Base-by-base conservation (phyloP, 768 basidiomycete species). In the Tylopilus plumbeoviolaceoides region DNA sequence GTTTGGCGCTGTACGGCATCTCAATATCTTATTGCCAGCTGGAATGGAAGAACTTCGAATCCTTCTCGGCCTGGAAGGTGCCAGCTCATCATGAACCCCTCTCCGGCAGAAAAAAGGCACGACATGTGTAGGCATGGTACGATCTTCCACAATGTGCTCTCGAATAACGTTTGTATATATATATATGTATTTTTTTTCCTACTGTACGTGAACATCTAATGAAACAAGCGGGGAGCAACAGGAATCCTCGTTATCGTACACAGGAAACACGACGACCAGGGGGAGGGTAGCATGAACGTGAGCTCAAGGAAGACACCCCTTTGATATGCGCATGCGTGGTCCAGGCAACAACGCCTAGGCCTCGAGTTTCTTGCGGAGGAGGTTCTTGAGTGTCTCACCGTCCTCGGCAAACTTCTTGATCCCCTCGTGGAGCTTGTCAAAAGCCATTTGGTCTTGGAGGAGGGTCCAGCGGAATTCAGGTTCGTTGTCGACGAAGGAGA, bases 341-440 rank as follows among this genome's bases (percentile, higher is more conserved):
- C 30, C 10, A 30, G 30, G 30, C 30, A 30, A 30, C 7, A 18
- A 30, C 33, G 33, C 33, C 38, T 51, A 69, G 27, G 61, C 67
- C 14, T 45, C 2, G 42, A 91, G 66, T 71, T 87, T 89, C 73
- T 83, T 59, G 72, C 78, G 84, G 70, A 99, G 78, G 59, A 91
- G 69, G 12, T 73, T 71, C 81, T 95, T 97, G 75, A 99, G 85
- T 4, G 89, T 83, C 67, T 84, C 81, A 53, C 92, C 93, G 65
- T 98, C 97, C 76, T 90, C 93, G 47, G 93, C 95, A 68, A 99
- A 99, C 74, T 95, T 97, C 78, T 85, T 86, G 78, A 99, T 97
- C 64, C 97, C 97, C 76, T 98, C 92, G 72, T 97, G 92, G 50
- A 98, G 79, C 78, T 98, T 98, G 72, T 98, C 95, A 68, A 93